Evolutionary conservation across 768 basidiomycete genomes (phyloP).

Genomic region (Trametes elegans): DNA sequence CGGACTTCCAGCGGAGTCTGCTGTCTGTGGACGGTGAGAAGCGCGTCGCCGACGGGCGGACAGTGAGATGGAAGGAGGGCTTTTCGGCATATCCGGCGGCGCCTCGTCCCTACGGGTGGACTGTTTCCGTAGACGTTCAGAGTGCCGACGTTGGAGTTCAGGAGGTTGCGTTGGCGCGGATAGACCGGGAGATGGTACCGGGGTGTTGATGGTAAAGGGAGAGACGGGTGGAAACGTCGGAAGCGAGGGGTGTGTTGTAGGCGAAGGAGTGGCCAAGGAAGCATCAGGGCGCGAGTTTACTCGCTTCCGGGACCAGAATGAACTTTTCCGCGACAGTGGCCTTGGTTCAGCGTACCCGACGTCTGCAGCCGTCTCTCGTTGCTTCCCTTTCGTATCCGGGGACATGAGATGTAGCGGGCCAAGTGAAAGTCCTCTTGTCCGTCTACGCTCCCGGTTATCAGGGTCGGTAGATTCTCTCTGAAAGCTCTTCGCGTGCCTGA

Average conservation of each 20-base stretch:
- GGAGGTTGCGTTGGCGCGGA: constrained; percentile 26
- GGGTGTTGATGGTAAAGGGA: constrained; percentile 40
- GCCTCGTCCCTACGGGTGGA: constrained; percentile 15
- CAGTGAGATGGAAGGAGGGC: constrained; percentile 7
- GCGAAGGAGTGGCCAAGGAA: constrained; percentile 28
- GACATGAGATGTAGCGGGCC: constrained; percentile 41
- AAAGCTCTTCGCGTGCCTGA: constrained; percentile 56
- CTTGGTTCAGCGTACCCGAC: constrained; percentile 34
- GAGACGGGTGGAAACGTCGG: constrained; percentile 42
- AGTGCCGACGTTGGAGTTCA: constrained; percentile 46
- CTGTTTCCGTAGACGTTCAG: constrained; percentile 28
- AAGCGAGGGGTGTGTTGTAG: constrained; percentile 33
- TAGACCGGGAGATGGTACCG: constrained; percentile 20
- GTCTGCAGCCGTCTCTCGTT: constrained; percentile 37
- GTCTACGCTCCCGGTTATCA: constrained; percentile 30
- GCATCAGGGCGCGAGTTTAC: constrained; percentile 26
- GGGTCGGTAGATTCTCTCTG: constrained; percentile 36
- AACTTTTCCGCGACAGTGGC: constrained; percentile 52
- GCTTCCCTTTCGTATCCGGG: constrained; percentile 41
- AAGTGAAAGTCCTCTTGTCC: constrained; percentile 57
- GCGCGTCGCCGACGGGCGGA: constrained; percentile 16
- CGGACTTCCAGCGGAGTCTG: constrained; percentile 21
- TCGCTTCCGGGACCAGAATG: constrained; percentile 65
- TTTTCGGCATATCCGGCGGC: neutral
- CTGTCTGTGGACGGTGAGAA: constrained; percentile 27